These are phyloP conservation scores for Eutrema yunnanense DNA, from an alignment of 345 rosid species.

Conservation along the genomic window DNA sequence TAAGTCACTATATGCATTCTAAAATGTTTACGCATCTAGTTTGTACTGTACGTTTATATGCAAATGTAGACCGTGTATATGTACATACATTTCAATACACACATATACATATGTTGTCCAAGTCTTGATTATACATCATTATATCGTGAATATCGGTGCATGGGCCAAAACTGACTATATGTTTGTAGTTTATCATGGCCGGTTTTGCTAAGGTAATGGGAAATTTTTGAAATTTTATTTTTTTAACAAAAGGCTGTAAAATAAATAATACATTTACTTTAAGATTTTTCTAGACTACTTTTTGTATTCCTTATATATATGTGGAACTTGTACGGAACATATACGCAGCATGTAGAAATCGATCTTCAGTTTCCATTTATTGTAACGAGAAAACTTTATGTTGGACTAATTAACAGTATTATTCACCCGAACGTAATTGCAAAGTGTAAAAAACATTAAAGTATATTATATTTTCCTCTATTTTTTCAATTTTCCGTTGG, in stretches of 20 bases:
- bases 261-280: background rate
- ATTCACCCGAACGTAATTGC: background rate
- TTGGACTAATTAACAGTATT: background rate
- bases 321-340: background rate
- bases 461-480: too few relatives aligned
- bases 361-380: background rate
- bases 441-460: too few relatives aligned
- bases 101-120: background rate
- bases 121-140: constrained; percentile 1
- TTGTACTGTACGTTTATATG: background rate
- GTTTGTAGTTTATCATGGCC: background rate
- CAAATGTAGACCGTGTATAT: background rate
- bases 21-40: background rate
- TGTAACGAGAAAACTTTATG: background rate
- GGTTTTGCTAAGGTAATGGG: background rate
- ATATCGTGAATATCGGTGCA: background rate
- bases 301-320: background rate
- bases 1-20: background rate
- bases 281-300: background rate
- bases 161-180: background rate
- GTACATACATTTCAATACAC: background rate
- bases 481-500: background rate
- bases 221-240: background rate
- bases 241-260: background rate
- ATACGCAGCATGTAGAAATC: background rate